A percentile compares a stretch with the other conserved stretches of the same genome.
These are phyloP conservation scores for Nyssa sinensis DNA, from an alignment of 148 eudicot species.

Conservation along the genomic window DNA sequence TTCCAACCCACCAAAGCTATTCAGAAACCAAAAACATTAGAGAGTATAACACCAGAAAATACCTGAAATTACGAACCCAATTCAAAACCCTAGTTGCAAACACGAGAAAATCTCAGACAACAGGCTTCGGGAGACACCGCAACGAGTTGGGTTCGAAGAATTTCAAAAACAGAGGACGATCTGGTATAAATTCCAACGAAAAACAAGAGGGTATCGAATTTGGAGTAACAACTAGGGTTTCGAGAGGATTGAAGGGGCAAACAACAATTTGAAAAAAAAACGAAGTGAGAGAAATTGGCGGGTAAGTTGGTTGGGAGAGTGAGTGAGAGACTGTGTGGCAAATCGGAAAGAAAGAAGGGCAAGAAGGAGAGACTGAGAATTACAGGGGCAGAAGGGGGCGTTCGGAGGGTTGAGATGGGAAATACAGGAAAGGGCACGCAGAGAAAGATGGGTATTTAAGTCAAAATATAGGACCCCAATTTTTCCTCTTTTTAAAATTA, in stretches of 20 bases:
- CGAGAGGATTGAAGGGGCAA: not conserved
- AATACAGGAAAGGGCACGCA: conserved; percentile 40
- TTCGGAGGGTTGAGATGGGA: conserved; percentile 46
- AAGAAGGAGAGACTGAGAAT: conserved; percentile 20
- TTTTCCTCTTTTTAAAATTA: conserved; percentile 25
- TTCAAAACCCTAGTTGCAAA: conserved; percentile 1
- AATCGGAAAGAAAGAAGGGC: conserved; percentile 21
- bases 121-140: not conserved
- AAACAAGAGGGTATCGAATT: not conserved
- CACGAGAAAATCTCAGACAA: not conserved
- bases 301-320: conserved; percentile 32
- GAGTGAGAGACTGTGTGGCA: conserved; percentile 16
- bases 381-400: conserved; percentile 8
- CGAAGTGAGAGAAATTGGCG: conserved; percentile 51
- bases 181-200: not conserved
- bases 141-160: conserved; percentile 4
- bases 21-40: no score
- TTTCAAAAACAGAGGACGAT: not conserved
- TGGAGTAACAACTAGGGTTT: not conserved
- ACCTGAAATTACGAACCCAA: conserved; percentile 10
- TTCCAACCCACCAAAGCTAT: not conserved
- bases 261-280: conserved; percentile 40
- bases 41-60: not conserved
- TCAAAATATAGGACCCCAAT: conserved; percentile 6
- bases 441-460: conserved; percentile 40